Evolutionary conservation across 495 filamentous ascomycete species (phyloP).

Genomic region (Evansstolkia leycettana): DNA sequence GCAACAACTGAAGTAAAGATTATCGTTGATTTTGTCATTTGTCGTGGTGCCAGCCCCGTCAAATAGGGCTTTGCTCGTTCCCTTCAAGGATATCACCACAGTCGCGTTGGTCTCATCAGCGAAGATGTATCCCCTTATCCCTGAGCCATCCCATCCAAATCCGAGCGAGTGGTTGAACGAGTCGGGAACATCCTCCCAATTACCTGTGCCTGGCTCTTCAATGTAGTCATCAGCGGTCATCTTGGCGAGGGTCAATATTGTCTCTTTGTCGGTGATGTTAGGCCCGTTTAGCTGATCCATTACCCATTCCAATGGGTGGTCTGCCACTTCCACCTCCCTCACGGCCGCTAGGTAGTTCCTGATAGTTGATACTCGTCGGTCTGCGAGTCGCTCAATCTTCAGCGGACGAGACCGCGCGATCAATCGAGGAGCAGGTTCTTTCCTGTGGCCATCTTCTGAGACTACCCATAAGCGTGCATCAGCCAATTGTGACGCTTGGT

Average conservation of each 20-base stretch:
- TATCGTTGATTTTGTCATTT: constrained; percentile 96
- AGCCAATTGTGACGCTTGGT: too few species aligned
- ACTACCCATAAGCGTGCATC: constrained; percentile 50
- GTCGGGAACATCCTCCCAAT: constrained; percentile 74
- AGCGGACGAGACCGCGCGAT: constrained; percentile 45
- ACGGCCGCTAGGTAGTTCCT: constrained; percentile 63
- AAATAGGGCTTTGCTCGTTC: constrained; percentile 80
- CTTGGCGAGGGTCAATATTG: constrained; percentile 68
- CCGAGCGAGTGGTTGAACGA: constrained; percentile 68
- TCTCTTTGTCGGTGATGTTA: constrained; percentile 76
- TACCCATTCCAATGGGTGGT: constrained; percentile 63
- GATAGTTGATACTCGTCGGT: constrained; percentile 62
- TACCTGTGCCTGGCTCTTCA: constrained; percentile 49
- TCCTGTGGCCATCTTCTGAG: constrained; percentile 47
- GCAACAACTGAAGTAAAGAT: constrained; percentile 94
- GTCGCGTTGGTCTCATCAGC: constrained; percentile 75
- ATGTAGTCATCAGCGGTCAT: constrained; percentile 89
- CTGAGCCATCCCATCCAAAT: constrained; percentile 91
- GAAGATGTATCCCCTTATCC: constrained; percentile 85
- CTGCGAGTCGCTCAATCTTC: constrained; percentile 67
- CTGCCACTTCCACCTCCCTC: constrained; percentile 45
- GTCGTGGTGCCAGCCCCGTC: constrained; percentile 92
- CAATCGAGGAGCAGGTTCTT: constrained; percentile 19
- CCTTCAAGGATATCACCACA: constrained; percentile 84
- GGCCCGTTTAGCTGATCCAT: constrained; percentile 68